These are phyloP conservation scores for Trichoderma gracile DNA, from an alignment of 2,329 filamentous ascomycete genomes.

Conservation along the genomic window DNA sequence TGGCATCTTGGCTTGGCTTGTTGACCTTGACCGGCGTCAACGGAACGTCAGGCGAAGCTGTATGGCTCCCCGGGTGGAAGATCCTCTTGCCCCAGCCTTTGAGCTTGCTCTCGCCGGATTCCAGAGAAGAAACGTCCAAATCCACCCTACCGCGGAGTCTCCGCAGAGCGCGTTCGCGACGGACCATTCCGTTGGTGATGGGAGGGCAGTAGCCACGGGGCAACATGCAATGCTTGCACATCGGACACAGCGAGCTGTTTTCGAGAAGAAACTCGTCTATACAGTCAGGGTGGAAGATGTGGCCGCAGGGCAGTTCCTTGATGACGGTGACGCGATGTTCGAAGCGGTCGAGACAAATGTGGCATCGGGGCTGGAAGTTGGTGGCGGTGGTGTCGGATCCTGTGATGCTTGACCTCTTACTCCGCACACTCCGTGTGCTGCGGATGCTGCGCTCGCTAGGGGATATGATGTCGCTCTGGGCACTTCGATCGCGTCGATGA, in stretches of 20 bases:
- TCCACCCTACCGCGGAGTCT: conserved; percentile 57
- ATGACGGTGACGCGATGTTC: conserved; percentile 69
- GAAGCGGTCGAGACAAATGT: conserved; percentile 88
- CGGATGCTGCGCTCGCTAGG: conserved; percentile 31
- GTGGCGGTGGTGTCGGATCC: conserved; percentile 46
- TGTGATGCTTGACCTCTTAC: conserved; percentile 42
- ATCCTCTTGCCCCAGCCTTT: conserved; percentile 42
- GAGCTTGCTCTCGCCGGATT: conserved; percentile 39
- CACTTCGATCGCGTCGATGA: conserved; percentile 36
- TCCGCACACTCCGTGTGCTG: conserved; percentile 37
- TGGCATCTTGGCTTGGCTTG: conserved; percentile 9
- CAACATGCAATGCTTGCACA: conserved; percentile 84
- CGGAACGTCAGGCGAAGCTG: conserved; percentile 31
- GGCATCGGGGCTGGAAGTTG: conserved; percentile 76
- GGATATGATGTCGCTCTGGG: conserved; percentile 33
- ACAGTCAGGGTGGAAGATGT: conserved; percentile 91
- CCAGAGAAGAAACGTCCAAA: conserved; percentile 42
- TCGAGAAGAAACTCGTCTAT: conserved; percentile 80
- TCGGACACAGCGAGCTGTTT: conserved; percentile 82
- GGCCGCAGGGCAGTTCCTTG: conserved; percentile 82
- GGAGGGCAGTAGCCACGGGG: conserved; percentile 66
- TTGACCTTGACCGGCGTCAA: conserved; percentile 32
- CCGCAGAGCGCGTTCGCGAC: conserved; percentile 71
- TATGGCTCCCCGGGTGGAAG: conserved; percentile 35
- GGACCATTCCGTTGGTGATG: conserved; percentile 84